phyloP scores from a whole-genome alignment of 345 rosid species.

The Sapria himalayana region DNA sequence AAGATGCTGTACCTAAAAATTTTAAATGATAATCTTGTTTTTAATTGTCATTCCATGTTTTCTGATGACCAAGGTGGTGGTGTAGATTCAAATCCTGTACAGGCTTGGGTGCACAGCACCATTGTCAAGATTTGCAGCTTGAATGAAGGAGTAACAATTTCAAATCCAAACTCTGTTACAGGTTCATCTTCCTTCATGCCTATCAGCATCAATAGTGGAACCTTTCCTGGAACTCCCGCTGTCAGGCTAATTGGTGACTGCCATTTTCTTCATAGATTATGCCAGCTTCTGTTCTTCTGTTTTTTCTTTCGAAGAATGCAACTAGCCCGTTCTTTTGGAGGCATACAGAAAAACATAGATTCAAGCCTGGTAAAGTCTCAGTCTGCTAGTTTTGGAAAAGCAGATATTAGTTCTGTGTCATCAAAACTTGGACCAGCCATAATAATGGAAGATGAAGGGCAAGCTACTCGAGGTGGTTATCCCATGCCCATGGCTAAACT shows the following conservation, averaged over 20 bases:
- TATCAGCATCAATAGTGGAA: constrained; percentile 94
- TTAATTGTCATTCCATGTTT: constrained; percentile 6
- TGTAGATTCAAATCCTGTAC: constrained; percentile 71
- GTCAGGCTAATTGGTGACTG: constrained; percentile 98
- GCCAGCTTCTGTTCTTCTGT: constrained; percentile 90
- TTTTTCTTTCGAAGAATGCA: constrained; percentile 63
- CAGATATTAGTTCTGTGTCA: constrained; percentile 42
- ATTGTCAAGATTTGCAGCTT: constrained; percentile 91
- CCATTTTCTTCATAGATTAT: constrained; percentile 95
- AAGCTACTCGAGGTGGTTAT: constrained; percentile 46
- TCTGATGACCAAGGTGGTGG: constrained; percentile 64
- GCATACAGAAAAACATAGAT: constrained; percentile 47
- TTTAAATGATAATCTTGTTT: no score
- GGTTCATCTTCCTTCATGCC: constrained; percentile 87
- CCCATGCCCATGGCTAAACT: constrained; percentile 51
- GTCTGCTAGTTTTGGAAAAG: constrained; percentile 44
- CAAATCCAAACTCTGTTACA: constrained; percentile 50
- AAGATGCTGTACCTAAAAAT: no score
- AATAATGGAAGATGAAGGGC: constrained; percentile 53
- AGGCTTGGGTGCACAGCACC: constrained; percentile 98
- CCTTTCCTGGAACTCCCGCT: constrained; percentile 99
- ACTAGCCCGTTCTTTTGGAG: constrained; percentile 28
- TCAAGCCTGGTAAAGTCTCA: constrained; percentile 55
- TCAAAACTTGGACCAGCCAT: constrained; percentile 35
- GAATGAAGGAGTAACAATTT: constrained; percentile 42